Percentiles rank a stretch among this genome's conserved stretches.
Evolutionary conservation across 331 rosid species (phyloP).

Genomic region (Stylosanthes scabra): DNA sequence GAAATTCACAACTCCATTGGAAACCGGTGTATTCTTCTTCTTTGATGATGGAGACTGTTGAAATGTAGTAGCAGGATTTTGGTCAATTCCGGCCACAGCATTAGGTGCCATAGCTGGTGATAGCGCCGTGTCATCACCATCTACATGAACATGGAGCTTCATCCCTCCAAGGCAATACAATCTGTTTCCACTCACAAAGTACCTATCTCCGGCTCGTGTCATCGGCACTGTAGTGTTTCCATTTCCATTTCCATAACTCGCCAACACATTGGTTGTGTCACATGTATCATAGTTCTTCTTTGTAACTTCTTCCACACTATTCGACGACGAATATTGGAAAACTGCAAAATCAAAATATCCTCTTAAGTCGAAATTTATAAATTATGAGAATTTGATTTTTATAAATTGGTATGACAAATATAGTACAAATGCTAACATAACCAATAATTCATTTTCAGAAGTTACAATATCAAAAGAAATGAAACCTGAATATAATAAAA

Average conservation of each 20-base stretch:
- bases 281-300: slow-evolving; percentile 58
- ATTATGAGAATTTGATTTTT: too few relatives aligned
- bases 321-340: slow-evolving; percentile 73
- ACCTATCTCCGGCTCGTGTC: slow-evolving; percentile 64
- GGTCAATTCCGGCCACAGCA: slow-evolving; percentile 36
- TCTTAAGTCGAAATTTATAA: too few relatives aligned
- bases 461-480: neutral
- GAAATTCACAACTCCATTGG: slow-evolving; percentile 29
- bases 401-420: too few relatives aligned
- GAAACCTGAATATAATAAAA: neutral
- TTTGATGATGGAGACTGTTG: slow-evolving; percentile 57
- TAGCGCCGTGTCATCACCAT: slow-evolving; percentile 36
- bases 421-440: too few relatives aligned
- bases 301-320: slow-evolving; percentile 65
- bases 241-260: slow-evolving; percentile 45
- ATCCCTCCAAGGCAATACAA: slow-evolving; percentile 86
- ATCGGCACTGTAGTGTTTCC: slow-evolving; percentile 79
- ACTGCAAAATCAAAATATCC: slow-evolving; percentile 37
- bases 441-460: neutral
- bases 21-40: slow-evolving; percentile 40
- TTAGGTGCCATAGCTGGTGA: slow-evolving; percentile 57
- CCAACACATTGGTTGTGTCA: slow-evolving; percentile 64
- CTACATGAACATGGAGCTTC: slow-evolving; percentile 67
- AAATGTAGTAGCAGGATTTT: slow-evolving; percentile 27
- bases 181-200: slow-evolving; percentile 71